Evolutionary conservation across 2,329 filamentous ascomycete species (phyloP).

Genomic region (Emericellopsis cladophorae): DNA sequence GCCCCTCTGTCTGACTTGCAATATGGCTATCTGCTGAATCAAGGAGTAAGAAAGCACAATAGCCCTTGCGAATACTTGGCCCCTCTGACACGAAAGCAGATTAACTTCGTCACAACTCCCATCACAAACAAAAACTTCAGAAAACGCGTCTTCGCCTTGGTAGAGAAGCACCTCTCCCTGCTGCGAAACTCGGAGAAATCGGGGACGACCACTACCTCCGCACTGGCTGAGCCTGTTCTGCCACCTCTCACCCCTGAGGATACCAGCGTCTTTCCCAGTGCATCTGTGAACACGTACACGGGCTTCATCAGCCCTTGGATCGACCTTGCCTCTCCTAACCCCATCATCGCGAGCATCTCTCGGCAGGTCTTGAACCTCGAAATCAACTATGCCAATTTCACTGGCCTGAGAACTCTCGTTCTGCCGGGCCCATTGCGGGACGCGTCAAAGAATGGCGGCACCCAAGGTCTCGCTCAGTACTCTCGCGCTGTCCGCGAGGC

Average conservation of each 20-base stretch:
- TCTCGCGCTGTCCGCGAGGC: slow-evolving; percentile 74
- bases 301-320: slow-evolving; percentile 86
- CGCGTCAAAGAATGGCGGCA: slow-evolving; percentile 35
- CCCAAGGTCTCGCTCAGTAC: slow-evolving; percentile 56
- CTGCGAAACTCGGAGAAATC: slow-evolving; percentile 26
- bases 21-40: slow-evolving; percentile 54
- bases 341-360: slow-evolving; percentile 73
- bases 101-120: slow-evolving; percentile 66
- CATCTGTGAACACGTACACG: slow-evolving; percentile 59
- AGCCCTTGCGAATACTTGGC: neutral
- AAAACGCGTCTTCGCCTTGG: slow-evolving; percentile 49
- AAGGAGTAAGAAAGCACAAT: slow-evolving; percentile 41
- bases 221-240: slow-evolving; percentile 42
- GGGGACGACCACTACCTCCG: slow-evolving; percentile 28
- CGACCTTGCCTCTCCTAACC: slow-evolving; percentile 72
- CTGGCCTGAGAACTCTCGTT: slow-evolving; percentile 73
- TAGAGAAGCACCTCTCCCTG: slow-evolving; percentile 40
- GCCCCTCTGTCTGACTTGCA: slow-evolving; percentile 50
- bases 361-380: slow-evolving; percentile 84
- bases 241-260: slow-evolving; percentile 68
- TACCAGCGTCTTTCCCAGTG: slow-evolving; percentile 57
- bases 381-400: slow-evolving; percentile 90
- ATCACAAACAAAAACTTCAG: slow-evolving; percentile 67
- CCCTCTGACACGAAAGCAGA: slow-evolving; percentile 30
- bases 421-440: slow-evolving; percentile 65